Percentiles rank a stretch among this genome's conserved stretches.
Conservation (phyloP, 305 asterid species). For the Fraxinus xanthoxyloides region DNA sequence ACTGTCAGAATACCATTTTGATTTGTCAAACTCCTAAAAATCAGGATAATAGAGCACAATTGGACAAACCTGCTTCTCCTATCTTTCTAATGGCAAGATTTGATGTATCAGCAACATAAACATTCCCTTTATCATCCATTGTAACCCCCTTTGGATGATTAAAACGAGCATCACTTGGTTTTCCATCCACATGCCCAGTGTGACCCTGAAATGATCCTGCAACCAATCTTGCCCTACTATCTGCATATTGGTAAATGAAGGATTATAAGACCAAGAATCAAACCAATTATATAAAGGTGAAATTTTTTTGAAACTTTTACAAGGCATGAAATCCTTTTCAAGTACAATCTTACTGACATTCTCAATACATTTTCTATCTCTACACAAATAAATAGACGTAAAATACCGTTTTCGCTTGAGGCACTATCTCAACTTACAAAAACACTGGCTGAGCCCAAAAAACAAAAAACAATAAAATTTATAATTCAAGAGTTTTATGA, state of each 20-base stretch:
- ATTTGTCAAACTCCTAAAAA: not conserved
- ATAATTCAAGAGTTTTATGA: conserved; percentile 9
- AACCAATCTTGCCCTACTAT: conserved; percentile 88
- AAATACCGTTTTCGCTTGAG: not conserved
- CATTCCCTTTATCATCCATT: conserved; percentile 94
- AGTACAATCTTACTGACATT: not conserved
- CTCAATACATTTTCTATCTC: conserved; percentile 1
- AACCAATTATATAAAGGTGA: not conserved
- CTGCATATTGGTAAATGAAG: conserved; percentile 36
- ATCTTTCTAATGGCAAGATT: conserved; percentile 96
- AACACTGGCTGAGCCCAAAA: not conserved
- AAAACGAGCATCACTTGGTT: conserved; percentile 92
- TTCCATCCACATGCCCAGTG: conserved; percentile 94
- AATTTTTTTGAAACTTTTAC: not conserved
- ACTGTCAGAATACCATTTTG: not conserved
- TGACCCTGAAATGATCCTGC: conserved; percentile 97
- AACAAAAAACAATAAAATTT: not conserved
- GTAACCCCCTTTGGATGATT: conserved; percentile 85
- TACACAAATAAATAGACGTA: not conserved
- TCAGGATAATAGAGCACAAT: not conserved
- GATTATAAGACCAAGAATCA: not conserved
- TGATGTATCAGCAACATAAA: conserved; percentile 84
- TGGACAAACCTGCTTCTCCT: conserved; percentile 74
- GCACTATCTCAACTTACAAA: not conserved
- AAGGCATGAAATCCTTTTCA: not conserved